A percentile compares a stretch with the other conserved stretches of the same genome.
These are phyloP conservation scores for Aspergillus sp. DNA, from an alignment of 2,329 filamentous ascomycete species.

Conservation along the genomic window DNA sequence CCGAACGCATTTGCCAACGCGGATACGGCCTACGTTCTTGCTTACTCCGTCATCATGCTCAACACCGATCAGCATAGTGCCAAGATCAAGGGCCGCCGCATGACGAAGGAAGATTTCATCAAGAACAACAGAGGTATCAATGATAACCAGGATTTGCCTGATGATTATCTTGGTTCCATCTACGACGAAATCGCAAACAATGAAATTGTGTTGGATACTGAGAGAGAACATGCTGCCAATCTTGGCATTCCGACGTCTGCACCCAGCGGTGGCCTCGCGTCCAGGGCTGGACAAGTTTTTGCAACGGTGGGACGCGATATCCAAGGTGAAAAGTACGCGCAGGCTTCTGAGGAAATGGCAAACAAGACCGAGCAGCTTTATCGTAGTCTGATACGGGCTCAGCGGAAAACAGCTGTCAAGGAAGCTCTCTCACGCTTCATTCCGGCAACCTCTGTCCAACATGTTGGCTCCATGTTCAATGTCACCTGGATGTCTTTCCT, in stretches of 20 bases:
- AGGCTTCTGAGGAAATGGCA: slow-evolving; percentile 93
- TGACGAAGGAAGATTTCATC: slow-evolving; percentile 97
- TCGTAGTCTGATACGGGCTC: slow-evolving; percentile 87
- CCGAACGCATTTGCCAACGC: slow-evolving; percentile 97
- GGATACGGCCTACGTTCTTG: slow-evolving; percentile 93
- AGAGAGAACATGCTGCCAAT: slow-evolving; percentile 84
- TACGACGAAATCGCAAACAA: slow-evolving; percentile 90
- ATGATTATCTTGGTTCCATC: slow-evolving; percentile 86
- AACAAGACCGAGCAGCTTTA: slow-evolving; percentile 82
- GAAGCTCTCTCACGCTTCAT: slow-evolving; percentile 74
- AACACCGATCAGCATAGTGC: slow-evolving; percentile 94
- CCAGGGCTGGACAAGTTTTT: slow-evolving; percentile 82
- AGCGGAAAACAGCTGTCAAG: slow-evolving; percentile 76
- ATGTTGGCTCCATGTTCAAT: slow-evolving; percentile 97
- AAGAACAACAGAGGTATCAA: slow-evolving; percentile 99
- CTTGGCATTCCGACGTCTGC: slow-evolving; percentile 65
- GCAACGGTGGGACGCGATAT: slow-evolving; percentile 90
- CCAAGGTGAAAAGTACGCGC: slow-evolving; percentile 87
- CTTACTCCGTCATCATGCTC: slow-evolving; percentile 94
- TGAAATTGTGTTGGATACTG: slow-evolving; percentile 92
- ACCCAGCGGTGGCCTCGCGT: slow-evolving; percentile 70
- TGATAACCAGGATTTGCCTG: slow-evolving; percentile 87
- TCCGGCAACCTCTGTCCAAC: slow-evolving; percentile 87
- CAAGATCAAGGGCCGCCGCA: slow-evolving; percentile 77
- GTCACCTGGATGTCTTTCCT: slow-evolving; percentile 99